These are phyloP conservation scores for Hammondia hammondi DNA, from an alignment of 169 alveolate species.

Conservation along the genomic window DNA sequence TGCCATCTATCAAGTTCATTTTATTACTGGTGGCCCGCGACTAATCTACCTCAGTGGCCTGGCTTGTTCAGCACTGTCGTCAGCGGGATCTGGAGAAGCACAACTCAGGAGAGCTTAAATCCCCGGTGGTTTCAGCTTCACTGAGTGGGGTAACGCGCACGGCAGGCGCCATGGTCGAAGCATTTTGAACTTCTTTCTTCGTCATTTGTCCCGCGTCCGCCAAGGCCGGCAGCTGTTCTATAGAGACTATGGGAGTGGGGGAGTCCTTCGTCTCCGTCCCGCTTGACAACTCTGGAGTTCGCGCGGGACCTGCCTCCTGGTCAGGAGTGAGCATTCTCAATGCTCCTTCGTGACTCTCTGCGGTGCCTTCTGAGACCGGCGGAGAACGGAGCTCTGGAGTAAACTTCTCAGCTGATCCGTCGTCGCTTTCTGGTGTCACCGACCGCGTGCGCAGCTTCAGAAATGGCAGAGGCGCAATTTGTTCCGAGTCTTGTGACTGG, in stretches of 20 bases:
- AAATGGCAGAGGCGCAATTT: background rate
- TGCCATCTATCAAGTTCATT: too few relatives aligned
- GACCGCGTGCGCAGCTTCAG: background rate
- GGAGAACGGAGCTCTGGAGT: background rate
- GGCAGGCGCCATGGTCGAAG: background rate
- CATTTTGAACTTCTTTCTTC: background rate
- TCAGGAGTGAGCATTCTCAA: background rate
- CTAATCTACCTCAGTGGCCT: background rate
- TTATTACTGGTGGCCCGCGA: background rate
- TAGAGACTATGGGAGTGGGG: background rate
- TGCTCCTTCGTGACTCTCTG: background rate
- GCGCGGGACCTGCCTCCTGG: background rate
- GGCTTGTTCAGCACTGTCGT: background rate
- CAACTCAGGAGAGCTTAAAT: background rate
- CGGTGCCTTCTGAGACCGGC: background rate
- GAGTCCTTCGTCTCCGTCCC: background rate
- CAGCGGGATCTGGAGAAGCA: background rate
- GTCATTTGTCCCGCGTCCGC: background rate
- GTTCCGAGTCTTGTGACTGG: background rate
- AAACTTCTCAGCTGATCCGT: background rate
- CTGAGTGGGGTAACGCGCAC: background rate
- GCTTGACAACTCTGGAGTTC: background rate
- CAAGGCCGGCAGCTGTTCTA: background rate
- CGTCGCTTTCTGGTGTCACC: background rate
- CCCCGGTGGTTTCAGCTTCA: background rate